Conservation (phyloP, 495 filamentous ascomycete species). For the Lindgomyces ingoldianus region DNA sequence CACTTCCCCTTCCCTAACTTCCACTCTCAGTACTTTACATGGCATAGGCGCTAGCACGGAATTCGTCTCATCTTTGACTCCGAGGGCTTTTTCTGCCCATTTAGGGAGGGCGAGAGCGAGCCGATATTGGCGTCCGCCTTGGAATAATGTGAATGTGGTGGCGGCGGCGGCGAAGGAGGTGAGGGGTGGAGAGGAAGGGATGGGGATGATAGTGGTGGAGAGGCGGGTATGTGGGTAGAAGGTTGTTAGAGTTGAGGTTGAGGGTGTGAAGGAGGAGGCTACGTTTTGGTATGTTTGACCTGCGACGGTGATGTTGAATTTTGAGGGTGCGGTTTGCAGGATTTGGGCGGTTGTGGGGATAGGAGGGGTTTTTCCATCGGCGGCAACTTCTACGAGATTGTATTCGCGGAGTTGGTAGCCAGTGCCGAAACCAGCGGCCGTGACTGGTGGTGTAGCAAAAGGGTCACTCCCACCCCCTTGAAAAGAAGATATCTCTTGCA, state of each 20-base stretch:
- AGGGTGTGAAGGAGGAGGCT: constrained; percentile 47
- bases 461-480: neutral
- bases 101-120: constrained; percentile 65
- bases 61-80: constrained; percentile 75
- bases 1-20: constrained; percentile 74
- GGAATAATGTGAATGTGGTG: constrained; percentile 85
- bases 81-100: constrained; percentile 86
- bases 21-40: constrained; percentile 85
- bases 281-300: constrained; percentile 52
- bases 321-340: constrained; percentile 59
- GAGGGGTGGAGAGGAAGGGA: too few species aligned
- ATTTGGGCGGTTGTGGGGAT: constrained; percentile 56
- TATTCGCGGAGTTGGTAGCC: constrained; percentile 59
- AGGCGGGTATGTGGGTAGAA: constrained; percentile 66
- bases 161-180: too few species aligned
- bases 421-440: constrained; percentile 54
- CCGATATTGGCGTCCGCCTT: constrained; percentile 75
- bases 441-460: constrained; percentile 32
- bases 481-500: constrained; percentile 51
- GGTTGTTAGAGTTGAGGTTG: constrained; percentile 50
- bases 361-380: constrained; percentile 46
- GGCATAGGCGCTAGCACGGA: constrained; percentile 93
- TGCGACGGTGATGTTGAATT: constrained; percentile 67
- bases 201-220: constrained; percentile 73
- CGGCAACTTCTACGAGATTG: constrained; percentile 54